Conservation (phyloP, 306 rosid species). For the Gastrolobium villosum region DNA sequence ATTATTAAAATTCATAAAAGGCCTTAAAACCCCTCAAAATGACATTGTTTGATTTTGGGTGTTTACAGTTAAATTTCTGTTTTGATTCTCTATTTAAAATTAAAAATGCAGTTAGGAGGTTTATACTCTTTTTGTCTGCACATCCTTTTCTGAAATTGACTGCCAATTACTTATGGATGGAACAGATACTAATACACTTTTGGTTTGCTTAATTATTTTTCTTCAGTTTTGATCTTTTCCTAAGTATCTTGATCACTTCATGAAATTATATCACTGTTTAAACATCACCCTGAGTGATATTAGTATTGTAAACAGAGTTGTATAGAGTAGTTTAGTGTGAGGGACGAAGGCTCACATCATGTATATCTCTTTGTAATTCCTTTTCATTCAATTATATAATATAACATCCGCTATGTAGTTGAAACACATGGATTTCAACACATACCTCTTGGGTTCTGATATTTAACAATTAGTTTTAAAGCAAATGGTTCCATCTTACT, state of each 20-base stretch:
- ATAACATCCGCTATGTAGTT: no score
- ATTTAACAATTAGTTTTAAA: no score
- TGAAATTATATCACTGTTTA: background rate
- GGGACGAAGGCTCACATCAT: no score
- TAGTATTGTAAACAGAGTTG: background rate
- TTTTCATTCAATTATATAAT: no score
- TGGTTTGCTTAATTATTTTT: background rate
- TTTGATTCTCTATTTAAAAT: no score
- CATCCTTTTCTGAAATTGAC: background rate
- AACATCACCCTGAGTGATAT: background rate
- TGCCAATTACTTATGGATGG: conserved; percentile 10
- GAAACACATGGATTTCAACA: no score
- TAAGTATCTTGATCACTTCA: background rate
- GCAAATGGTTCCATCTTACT: no score
- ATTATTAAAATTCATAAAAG: no score
- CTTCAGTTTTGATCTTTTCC: background rate
- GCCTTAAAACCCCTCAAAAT: no score
- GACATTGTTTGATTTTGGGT: background rate
- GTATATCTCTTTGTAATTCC: no score
- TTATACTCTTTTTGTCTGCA: background rate
- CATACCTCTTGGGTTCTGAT: no score
- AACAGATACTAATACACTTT: background rate
- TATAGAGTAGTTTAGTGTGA: no score
- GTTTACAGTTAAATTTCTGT: background rate
- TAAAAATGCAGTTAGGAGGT: background rate